These are phyloP conservation scores for Taphrina sp. DNA, from an alignment of 1,139 yeast genomes.

Conservation along the genomic window DNA sequence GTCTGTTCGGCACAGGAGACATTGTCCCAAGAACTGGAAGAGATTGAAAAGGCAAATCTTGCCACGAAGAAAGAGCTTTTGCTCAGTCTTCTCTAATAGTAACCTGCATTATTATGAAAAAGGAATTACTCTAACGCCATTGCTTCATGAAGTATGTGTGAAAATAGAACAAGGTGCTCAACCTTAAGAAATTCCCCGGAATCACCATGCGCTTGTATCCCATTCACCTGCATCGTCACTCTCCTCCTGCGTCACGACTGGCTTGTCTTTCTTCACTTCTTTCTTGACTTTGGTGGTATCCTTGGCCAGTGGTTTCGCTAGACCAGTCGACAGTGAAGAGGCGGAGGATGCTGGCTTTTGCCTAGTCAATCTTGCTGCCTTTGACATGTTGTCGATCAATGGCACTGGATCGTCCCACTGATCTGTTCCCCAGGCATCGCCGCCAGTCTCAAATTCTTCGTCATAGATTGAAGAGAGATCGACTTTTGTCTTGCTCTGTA, in stretches of 20 bases:
- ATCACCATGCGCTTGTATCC: constrained; percentile 29
- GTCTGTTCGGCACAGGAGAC: background rate
- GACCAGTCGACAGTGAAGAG: background rate
- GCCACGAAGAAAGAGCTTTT: constrained; percentile 2
- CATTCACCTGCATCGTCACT: constrained; percentile 19
- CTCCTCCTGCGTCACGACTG: background rate
- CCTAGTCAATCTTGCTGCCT: background rate
- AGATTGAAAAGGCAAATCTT: background rate
- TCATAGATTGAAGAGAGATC: constrained; percentile 8
- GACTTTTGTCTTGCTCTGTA: constrained; percentile 9
- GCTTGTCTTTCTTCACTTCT: background rate
- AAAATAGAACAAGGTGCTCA: too few species aligned
- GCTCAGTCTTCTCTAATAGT: background rate
- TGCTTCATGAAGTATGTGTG: too few species aligned
- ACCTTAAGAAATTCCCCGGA: too few species aligned
- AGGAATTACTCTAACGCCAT: too few species aligned
- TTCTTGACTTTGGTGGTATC: constrained; percentile 3
- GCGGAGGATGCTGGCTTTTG: background rate
- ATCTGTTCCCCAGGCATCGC: constrained; percentile 23
- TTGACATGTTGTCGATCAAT: background rate
- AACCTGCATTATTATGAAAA: too few species aligned
- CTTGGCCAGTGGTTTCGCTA: constrained; percentile 1
- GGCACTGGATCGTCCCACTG: constrained; percentile 3
- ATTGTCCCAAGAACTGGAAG: background rate
- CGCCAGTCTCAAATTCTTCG: constrained; percentile 18